Evolutionary conservation across 805 yeast species (phyloP).

Genomic region (Zygosaccharomyces pseudorouxii): DNA sequence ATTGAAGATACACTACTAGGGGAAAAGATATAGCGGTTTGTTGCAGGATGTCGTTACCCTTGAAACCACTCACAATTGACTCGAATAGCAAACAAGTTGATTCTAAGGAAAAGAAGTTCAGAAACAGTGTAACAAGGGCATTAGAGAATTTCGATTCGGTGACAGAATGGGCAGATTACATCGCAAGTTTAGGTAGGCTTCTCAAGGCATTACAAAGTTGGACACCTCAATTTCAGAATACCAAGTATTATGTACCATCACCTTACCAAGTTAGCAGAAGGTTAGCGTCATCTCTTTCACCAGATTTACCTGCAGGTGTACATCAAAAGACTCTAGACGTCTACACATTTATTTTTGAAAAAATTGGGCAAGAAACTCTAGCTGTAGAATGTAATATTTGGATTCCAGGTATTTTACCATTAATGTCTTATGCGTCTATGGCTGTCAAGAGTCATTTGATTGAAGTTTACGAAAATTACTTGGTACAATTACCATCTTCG

Average conservation of each 20-base stretch:
- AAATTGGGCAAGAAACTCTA: conserved; percentile 52
- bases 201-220: conserved; percentile 62
- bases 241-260: conserved; percentile 58
- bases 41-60: conserved; percentile 32
- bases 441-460: conserved; percentile 78
- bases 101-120: conserved; percentile 65
- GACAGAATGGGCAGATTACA: conserved; percentile 97
- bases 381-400: conserved; percentile 61
- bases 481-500: conserved; percentile 48
- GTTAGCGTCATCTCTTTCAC: conserved; percentile 73
- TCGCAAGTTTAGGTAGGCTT: conserved; percentile 77
- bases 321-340: conserved; percentile 83
- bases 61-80: conserved; percentile 32
- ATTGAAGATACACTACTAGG: not conserved
- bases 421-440: conserved; percentile 83
- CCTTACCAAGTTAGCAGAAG: conserved; percentile 62
- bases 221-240: conserved; percentile 37
- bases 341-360: conserved; percentile 63
- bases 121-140: conserved; percentile 65
- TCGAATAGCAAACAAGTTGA: conserved; percentile 37
- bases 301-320: conserved; percentile 89
- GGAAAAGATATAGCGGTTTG: not conserved
- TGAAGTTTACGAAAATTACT: conserved; percentile 50
- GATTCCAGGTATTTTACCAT: conserved; percentile 90
- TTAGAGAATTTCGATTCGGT: conserved; percentile 72